phyloP scores from a whole-genome alignment of 2,329 filamentous ascomycete species.

The Diaporthe vexans region DNA sequence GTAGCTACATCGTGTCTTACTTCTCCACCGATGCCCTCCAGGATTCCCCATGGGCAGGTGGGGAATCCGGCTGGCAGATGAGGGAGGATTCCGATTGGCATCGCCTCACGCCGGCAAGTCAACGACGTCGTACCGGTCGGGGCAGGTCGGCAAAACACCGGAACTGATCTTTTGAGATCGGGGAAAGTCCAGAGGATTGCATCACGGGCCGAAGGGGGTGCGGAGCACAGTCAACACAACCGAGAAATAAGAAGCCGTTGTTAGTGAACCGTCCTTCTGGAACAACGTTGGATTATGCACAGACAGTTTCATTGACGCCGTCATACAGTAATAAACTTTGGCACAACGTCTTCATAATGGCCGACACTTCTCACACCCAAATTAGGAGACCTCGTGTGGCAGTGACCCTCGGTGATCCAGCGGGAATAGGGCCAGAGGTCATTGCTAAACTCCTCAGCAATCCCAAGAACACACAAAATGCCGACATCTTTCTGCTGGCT shows the following conservation, averaged over 20 bases:
- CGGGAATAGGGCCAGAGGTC: slow-evolving; percentile 51
- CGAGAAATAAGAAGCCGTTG: slow-evolving; percentile 1
- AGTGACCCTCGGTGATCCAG: slow-evolving; percentile 50
- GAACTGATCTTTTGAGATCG: neutral
- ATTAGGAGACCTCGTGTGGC: slow-evolving; percentile 48
- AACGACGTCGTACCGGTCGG: neutral
- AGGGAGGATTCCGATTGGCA: slow-evolving; percentile 20
- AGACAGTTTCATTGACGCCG: neutral
- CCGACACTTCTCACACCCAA: neutral
- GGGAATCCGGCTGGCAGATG: neutral
- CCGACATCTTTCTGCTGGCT: slow-evolving; percentile 47
- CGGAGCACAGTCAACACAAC: neutral
- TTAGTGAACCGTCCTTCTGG: neutral
- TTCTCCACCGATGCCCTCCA: neutral
- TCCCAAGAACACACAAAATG: slow-evolving; percentile 46
- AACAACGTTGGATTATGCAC: neutral
- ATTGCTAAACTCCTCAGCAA: slow-evolving; percentile 50
- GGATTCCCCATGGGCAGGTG: neutral
- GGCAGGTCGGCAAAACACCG: neutral
- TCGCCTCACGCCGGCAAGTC: neutral
- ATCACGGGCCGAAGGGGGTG: neutral
- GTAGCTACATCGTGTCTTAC: neutral
- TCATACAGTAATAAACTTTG: neutral
- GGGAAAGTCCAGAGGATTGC: neutral
- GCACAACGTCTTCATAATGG: neutral